Percentiles rank a stretch among this genome's conserved stretches.
phyloP scores from a whole-genome alignment of 192 early-diverging fungal genomes.

The Coemansia umbellata region DNA sequence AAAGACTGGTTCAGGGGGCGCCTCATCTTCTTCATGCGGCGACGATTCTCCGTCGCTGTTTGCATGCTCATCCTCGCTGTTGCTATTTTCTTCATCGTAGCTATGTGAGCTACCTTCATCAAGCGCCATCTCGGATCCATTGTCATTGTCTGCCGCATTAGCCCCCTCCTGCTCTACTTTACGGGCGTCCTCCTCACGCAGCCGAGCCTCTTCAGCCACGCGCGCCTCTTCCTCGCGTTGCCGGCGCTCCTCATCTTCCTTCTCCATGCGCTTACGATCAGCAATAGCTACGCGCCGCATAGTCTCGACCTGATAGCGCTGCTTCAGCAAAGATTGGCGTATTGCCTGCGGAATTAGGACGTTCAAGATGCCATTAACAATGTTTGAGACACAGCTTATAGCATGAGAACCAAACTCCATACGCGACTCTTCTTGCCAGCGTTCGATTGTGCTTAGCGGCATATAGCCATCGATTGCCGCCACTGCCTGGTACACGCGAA shows the following conservation, averaged over 20 bases:
- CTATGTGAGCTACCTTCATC: conserved; percentile 24
- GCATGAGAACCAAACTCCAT: conserved; percentile 69
- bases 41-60: conserved; percentile 4
- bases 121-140: neutral
- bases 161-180: conserved; percentile 2
- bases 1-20: conserved; percentile 29
- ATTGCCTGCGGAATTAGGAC: conserved; percentile 70
- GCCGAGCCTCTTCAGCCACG: conserved; percentile 23
- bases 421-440: conserved; percentile 85
- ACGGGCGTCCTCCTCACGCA: conserved; percentile 7
- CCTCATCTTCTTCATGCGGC: conserved; percentile 6
- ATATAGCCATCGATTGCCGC: conserved; percentile 66
- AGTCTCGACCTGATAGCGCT: conserved; percentile 42
- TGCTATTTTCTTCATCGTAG: conserved; percentile 37
- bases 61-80: conserved; percentile 29
- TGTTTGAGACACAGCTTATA: conserved; percentile 56
- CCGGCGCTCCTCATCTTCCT: conserved; percentile 48
- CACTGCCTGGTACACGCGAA: conserved; percentile 25
- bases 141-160: conserved; percentile 3
- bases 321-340: conserved; percentile 50
- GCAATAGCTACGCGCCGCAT: conserved; percentile 28
- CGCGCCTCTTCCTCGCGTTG: conserved; percentile 55
- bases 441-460: conserved; percentile 65
- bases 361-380: conserved; percentile 65
- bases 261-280: conserved; percentile 43